Evolutionary conservation across 805 yeast species (phyloP), one percentile per base, ranked within the genome.

Genomic region (Zygoascus tannicola): DNA sequence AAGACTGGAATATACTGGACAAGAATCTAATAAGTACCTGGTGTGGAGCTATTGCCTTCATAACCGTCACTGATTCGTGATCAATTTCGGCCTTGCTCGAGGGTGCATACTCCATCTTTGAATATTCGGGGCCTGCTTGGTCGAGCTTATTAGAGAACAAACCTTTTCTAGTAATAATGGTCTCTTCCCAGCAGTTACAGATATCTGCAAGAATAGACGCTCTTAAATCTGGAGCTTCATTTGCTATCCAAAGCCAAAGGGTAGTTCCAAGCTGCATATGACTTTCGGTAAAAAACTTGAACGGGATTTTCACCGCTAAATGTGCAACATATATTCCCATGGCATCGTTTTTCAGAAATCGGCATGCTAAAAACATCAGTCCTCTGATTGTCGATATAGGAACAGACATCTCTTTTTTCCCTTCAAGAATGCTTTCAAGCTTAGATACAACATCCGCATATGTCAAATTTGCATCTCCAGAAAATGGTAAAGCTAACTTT

Each of bases 31-130:
- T 76, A 22, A 92, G 69, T 45, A 73, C 71, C 34, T 75, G 61
- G 58, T 92, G 97, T 0, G 94, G 84, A 43, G 78, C 77, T 45
- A 76, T 63, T 4, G 69, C 59, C 41, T 69, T 65, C 3, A 73
- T 68, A 1, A 80, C 77, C 2, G 59, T 50, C 1, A 63, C 60
- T 0, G 85, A 78, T 28, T 67, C 63, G 47, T 73, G 75, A 43
- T 74, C 74, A 5, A 80, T 70, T 4, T 68, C 70, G 37, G 68
- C 67, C 51, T 77, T 80, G 62, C 82, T 80, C 38, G 94, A 79
- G 8, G 98, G 97, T 1, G 87, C 66, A 55, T 92, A 92, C 50
- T 85, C 92, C 98, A 92, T 92, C 41, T 69, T 71, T 50, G 75
- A 65, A 59, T 69, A 80, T 44, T 80, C 84, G 20, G 90, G 80